These are phyloP conservation scores for Oryza glaberrima DNA, from an alignment of 176 grass and related monocot genomes.

Conservation along the genomic window DNA sequence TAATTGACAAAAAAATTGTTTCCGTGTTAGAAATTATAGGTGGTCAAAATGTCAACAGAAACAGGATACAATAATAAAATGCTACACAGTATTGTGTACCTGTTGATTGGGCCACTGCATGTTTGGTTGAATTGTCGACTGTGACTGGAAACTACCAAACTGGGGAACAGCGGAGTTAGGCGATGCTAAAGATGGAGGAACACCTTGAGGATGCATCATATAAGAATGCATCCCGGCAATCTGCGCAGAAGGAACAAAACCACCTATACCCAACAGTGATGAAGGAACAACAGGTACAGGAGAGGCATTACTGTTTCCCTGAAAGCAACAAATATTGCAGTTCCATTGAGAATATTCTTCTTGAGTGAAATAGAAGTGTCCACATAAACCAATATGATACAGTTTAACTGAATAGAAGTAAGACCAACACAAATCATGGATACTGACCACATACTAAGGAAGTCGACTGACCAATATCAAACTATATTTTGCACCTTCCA, in stretches of 20 bases:
- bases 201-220: slow-evolving; percentile 71
- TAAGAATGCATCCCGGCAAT: slow-evolving; percentile 71
- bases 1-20: slow-evolving; percentile 44
- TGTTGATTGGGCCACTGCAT: slow-evolving; percentile 56
- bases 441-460: not conserved
- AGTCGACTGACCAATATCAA: not conserved
- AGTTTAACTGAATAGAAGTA: slow-evolving; percentile 15
- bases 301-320: slow-evolving; percentile 51
- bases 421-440: not conserved
- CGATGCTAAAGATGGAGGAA: slow-evolving; percentile 59
- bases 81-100: slow-evolving; percentile 36
- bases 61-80: not conserved
- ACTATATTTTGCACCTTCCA: not conserved
- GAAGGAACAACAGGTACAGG: slow-evolving; percentile 57
- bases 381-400: slow-evolving; percentile 5
- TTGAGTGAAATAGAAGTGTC: not conserved
- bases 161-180: slow-evolving; percentile 67
- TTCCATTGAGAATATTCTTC: not conserved
- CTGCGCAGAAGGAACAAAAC: slow-evolving; percentile 59
- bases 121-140: slow-evolving; percentile 44
- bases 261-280: slow-evolving; percentile 58
- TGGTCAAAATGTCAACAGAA: slow-evolving; percentile 4
- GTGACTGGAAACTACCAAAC: slow-evolving; percentile 60
- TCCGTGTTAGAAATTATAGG: slow-evolving; percentile 30
- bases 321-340: slow-evolving; percentile 24